Percentiles rank a stretch among this genome's conserved stretches.
Evolutionary conservation across 345 rosid genomes (phyloP).

Genomic region (Nephelium lappaceum): DNA sequence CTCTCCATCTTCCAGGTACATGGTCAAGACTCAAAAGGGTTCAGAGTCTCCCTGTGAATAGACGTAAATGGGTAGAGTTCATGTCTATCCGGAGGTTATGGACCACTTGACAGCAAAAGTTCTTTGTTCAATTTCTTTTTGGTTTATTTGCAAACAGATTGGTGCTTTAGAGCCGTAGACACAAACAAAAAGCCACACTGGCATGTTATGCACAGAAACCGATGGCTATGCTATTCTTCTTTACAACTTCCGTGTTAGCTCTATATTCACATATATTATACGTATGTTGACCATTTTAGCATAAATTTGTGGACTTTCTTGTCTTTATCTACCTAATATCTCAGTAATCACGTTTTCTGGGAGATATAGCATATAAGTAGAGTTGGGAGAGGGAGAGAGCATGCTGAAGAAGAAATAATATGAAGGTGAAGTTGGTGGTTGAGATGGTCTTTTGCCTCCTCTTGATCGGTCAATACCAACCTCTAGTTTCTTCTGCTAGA

Average conservation of each 20-base stretch:
- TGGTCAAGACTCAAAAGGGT: too few species aligned
- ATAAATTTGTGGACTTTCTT: slow-evolving; percentile 11
- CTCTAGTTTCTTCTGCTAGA: slow-evolving; percentile 26
- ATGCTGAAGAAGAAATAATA: slow-evolving; percentile 15
- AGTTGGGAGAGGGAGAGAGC: neutral
- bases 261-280: slow-evolving; percentile 13
- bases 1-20: neutral
- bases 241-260: slow-evolving; percentile 8
- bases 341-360: neutral
- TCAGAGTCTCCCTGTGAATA: too few species aligned
- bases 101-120: slow-evolving; percentile 16
- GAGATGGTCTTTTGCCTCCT: slow-evolving; percentile 23
- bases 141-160: slow-evolving; percentile 18
- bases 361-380: neutral
- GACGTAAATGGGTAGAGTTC: neutral
- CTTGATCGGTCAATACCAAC: slow-evolving; percentile 12
- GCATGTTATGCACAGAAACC: slow-evolving; percentile 34
- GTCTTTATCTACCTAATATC: slow-evolving; percentile 14
- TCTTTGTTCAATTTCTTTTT: neutral
- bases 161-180: slow-evolving; percentile 26
- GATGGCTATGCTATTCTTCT: slow-evolving; percentile 1
- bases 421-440: slow-evolving; percentile 22
- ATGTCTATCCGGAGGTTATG: slow-evolving; percentile 9
- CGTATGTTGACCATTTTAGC: neutral
- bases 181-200: slow-evolving; percentile 38